Evolutionary conservation across 1,284 basidiomycete species (phyloP).

Genomic region (Pterulicium gracile): DNA sequence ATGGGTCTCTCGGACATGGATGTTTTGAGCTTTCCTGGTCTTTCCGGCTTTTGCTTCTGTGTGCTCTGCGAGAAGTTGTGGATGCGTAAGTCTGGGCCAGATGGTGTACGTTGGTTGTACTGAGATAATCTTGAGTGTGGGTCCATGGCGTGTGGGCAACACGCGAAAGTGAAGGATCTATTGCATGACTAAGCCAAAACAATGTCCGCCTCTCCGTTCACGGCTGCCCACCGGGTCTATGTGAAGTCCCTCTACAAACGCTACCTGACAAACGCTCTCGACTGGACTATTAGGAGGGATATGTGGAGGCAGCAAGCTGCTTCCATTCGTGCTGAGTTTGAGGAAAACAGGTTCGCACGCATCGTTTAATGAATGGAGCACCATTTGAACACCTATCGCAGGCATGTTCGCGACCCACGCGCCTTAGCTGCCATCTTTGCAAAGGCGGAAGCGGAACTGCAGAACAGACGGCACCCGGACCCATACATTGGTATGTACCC

Average conservation of each 20-base stretch:
- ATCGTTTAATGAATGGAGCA: slow-evolving; percentile 1
- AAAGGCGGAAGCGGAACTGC: slow-evolving; percentile 73
- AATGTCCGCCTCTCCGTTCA: slow-evolving; percentile 52
- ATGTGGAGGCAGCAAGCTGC: slow-evolving; percentile 79
- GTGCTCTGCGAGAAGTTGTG: background rate
- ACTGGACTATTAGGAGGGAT: slow-evolving; percentile 84
- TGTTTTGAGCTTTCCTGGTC: background rate
- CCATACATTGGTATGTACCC: slow-evolving; percentile 71
- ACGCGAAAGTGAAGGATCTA: background rate
- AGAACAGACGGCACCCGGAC: slow-evolving; percentile 70
- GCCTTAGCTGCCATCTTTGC: slow-evolving; percentile 73
- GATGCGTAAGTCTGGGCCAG: slow-evolving; percentile 39
- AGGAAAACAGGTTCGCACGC: slow-evolving; percentile 70
- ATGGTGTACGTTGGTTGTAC: slow-evolving; percentile 60
- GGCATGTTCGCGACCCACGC: slow-evolving; percentile 82
- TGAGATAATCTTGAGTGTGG: slow-evolving; percentile 63
- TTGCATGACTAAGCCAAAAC: slow-evolving; percentile 9
- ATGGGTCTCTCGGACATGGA: slow-evolving; percentile 31
- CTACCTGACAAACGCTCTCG: slow-evolving; percentile 73
- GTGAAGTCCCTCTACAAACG: slow-evolving; percentile 90
- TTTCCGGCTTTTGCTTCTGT: background rate
- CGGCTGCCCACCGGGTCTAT: slow-evolving; percentile 72
- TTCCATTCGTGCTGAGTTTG: slow-evolving; percentile 85
- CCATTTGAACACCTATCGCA: slow-evolving; percentile 20
- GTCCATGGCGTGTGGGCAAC: slow-evolving; percentile 37